Evolutionary conservation across 345 rosid genomes (phyloP), one percentile per base, ranked within the genome.

Genomic region (Capsella bursapastoris): DNA sequence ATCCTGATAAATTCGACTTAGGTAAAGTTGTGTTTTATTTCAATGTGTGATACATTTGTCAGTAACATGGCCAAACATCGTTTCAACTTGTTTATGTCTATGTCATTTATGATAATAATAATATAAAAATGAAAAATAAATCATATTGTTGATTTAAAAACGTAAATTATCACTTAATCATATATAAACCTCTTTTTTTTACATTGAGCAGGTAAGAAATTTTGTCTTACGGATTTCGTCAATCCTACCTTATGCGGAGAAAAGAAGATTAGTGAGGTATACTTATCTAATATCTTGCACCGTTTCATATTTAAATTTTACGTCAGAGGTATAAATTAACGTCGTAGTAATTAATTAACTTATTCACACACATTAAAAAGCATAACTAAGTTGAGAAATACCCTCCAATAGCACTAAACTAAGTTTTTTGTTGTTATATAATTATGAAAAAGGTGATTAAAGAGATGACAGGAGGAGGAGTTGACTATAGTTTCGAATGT

Each of bases 401-500:
- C 25, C 2, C 25, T 1, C 25, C 2, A 22, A 22, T 22, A 22
- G 2, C 25, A 22, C 1, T 1, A 22, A 22, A 22, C 25, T 22
- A 22, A 22, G 25, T 22, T 9, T 9, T 38, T 38, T 8, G 10
- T 38, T 38, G 41, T 8, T 38, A 8, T 8, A 38, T 38, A 8
- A 9, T 34, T 34, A 34, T 34, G 37, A 9, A 38, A 38, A 38
- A 38, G 41, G 41, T 38, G 12, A 83, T 87, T 12, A 84, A 69
- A 70, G 86, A 86, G 71, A 82, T 84, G 76, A 84, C 96, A 16
- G 81, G 74, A 12, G 89, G 86, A 22, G 97, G 93, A 35, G 93
- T 85, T 7, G 96, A 91, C 73, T 91, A 84, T 28, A 84, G 89
- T 85, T 91, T 91, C 16, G 96, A 88, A 72, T 89, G 95, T 66